Conservation (phyloP, 768 basidiomycete genomes). For the Roridomyces roridus region DNA sequence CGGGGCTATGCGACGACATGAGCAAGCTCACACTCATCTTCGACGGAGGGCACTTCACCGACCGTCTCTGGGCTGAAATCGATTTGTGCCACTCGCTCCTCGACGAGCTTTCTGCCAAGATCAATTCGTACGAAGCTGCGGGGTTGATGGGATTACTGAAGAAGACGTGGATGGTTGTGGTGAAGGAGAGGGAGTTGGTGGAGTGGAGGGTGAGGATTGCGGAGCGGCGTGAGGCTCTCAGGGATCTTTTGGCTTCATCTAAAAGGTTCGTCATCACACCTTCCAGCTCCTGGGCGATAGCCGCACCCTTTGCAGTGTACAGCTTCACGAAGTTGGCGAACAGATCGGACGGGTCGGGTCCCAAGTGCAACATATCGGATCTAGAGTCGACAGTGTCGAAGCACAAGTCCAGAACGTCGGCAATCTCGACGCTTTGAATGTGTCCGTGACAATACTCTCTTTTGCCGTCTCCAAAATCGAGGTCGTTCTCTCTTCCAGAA, state of each 20-base stretch:
- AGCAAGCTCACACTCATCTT: neutral
- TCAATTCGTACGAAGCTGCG: neutral
- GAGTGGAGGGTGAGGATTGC: slow-evolving; percentile 6
- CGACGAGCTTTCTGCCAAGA: slow-evolving; percentile 3
- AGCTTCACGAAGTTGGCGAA: slow-evolving; percentile 5
- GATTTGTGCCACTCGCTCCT: slow-evolving; percentile 11
- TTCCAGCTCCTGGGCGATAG: slow-evolving; percentile 5
- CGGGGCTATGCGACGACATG: neutral
- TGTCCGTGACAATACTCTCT: too few species aligned
- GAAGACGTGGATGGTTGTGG: neutral
- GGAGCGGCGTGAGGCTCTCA: slow-evolving; percentile 3
- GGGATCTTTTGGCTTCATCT: neutral
- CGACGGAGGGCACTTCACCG: neutral
- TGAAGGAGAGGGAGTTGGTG: slow-evolving; percentile 5
- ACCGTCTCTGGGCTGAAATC: slow-evolving; percentile 4
- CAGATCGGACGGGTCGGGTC: neutral
- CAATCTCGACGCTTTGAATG: neutral
- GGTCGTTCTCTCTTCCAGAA: too few species aligned
- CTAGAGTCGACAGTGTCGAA: neutral
- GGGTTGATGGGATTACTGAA: neutral
- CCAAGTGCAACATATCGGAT: slow-evolving; percentile 5
- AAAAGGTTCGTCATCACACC: slow-evolving; percentile 2
- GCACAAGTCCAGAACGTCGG: neutral
- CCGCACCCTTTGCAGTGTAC: slow-evolving; percentile 3
- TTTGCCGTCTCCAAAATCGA: too few species aligned